A percentile compares a stretch with the other conserved stretches of the same genome.
phyloP scores from a whole-genome alignment of 345 rosid genomes.

The Gossypium rotundifolium region DNA sequence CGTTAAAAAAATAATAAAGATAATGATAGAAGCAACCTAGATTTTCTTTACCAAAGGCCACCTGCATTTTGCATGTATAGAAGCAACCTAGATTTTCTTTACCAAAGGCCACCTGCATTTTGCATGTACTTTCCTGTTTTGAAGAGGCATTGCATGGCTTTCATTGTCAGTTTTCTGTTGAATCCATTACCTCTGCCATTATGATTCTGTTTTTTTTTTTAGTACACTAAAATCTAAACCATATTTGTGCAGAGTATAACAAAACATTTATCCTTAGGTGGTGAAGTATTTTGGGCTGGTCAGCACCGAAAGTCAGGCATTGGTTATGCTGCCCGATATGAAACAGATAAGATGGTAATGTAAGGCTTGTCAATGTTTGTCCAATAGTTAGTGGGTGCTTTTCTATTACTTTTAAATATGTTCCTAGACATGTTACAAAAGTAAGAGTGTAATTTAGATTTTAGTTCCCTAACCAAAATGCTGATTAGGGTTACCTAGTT shows the following conservation, averaged over 20 bases:
- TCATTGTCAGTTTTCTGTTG: not conserved
- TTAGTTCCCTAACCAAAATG: not conserved
- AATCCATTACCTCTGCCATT: not conserved
- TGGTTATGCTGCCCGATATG: conserved; percentile 93
- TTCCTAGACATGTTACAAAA: not conserved
- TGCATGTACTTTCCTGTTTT: not conserved
- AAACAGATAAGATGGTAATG: conserved; percentile 86
- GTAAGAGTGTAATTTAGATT: not conserved
- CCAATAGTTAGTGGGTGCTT: not conserved
- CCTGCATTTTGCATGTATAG: not conserved
- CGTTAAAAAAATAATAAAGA: too few relatives aligned
- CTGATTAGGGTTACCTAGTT: not conserved
- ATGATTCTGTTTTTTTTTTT: not conserved
- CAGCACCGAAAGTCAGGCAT: conserved; percentile 90
- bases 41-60: not conserved
- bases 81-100: not conserved
- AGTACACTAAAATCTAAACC: not conserved
- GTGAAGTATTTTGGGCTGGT: conserved; percentile 97
- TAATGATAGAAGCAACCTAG: not conserved
- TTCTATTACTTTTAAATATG: not conserved
- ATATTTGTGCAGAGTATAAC: conserved; percentile 63
- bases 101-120: not conserved
- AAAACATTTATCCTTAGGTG: conserved; percentile 68
- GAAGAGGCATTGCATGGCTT: not conserved
- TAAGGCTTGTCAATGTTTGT: not conserved